Evolutionary conservation across 2,329 filamentous ascomycete genomes (phyloP).

Genomic region (Fusarium nanum): DNA sequence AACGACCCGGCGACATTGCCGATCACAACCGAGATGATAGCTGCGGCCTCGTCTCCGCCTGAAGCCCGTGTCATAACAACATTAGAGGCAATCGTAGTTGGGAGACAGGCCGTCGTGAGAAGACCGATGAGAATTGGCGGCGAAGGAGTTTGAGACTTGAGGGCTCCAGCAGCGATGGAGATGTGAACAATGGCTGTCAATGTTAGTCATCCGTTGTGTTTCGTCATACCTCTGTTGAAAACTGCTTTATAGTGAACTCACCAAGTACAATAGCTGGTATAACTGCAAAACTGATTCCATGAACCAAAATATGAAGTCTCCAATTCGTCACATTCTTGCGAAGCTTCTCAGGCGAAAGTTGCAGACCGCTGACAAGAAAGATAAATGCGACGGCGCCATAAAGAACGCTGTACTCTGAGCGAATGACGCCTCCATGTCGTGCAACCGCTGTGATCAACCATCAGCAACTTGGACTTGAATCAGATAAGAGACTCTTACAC

Average conservation of each 20-base stretch:
- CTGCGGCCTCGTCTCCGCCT: constrained; percentile 73
- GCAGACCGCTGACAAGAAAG: constrained; percentile 77
- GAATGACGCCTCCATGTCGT: constrained; percentile 61
- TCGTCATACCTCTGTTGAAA: not conserved
- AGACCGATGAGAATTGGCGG: constrained; percentile 74
- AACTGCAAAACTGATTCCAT: constrained; percentile 74
- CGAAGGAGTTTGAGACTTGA: constrained; percentile 68
- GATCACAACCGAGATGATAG: constrained; percentile 75
- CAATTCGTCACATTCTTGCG: constrained; percentile 71
- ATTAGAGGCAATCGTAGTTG: constrained; percentile 79
- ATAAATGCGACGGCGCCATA: constrained; percentile 77
- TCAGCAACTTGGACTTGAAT: constrained; percentile 7
- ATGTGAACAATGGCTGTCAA: constrained; percentile 58
- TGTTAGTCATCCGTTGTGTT: constrained; percentile 22
- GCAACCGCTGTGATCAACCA: constrained; percentile 56
- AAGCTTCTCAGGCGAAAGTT: constrained; percentile 72
- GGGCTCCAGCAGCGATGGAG: constrained; percentile 59
- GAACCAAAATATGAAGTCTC: constrained; percentile 75
- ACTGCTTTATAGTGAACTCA: constrained; percentile 42
- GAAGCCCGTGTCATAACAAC: constrained; percentile 78
- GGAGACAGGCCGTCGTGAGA: constrained; percentile 73
- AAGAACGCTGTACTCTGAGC: constrained; percentile 69
- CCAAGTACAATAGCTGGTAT: constrained; percentile 72
- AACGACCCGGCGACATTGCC: constrained; percentile 78
- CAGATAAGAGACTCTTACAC: constrained; percentile 48